Evolutionary conservation across 2,329 filamentous ascomycete species (phyloP), one percentile per base, ranked within the genome.

Genomic region (Trichoderma sp.): DNA sequence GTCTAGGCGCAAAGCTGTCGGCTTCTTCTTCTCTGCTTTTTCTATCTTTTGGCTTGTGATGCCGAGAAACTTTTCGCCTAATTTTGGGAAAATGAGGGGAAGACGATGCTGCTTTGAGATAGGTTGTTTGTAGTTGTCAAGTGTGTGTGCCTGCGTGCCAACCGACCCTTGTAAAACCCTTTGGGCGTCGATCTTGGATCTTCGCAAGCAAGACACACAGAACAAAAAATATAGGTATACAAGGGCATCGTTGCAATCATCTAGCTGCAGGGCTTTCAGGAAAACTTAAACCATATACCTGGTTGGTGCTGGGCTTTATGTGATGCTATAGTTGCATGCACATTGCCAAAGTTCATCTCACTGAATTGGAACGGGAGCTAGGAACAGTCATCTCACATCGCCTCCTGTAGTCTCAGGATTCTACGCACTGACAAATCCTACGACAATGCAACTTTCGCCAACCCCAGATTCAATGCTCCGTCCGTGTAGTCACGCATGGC

Each of bases 21-120:
- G 61, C 29, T 45, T 56, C 35, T 27, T 48, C 35, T 39, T 10
- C 15, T 15, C 6, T 29, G 5, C 13, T 8, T 12, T 22, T 22
- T 32, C n/a, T 12, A 12, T 10, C 19, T 42, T 68, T 68, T 68
- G 39, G 67, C 67, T 68, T 64, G 67, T 68, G 67, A 68, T 58
- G 52, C 67, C 67, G 67, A 68, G 60, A 63, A 25, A 12, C 27
- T 48, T 42, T 19, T 12, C 6, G 4, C 17, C 35, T 65, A 7
- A 19, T 57, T 48, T 39, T 12, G 42, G 13, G 15, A n/a, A 4
- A 29, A 48, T 48, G 65, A 60, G 58, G 57, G 34, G 61, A 35
- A 48, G 5, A 3, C 12, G 37, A 27, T 19, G 17, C 19, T 53
- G 34, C 32, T 9, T 35, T 57, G 39, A 39, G 27, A 53, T 67